Conservation (phyloP, 306 rosid species). For the Acacia confusa region DNA sequence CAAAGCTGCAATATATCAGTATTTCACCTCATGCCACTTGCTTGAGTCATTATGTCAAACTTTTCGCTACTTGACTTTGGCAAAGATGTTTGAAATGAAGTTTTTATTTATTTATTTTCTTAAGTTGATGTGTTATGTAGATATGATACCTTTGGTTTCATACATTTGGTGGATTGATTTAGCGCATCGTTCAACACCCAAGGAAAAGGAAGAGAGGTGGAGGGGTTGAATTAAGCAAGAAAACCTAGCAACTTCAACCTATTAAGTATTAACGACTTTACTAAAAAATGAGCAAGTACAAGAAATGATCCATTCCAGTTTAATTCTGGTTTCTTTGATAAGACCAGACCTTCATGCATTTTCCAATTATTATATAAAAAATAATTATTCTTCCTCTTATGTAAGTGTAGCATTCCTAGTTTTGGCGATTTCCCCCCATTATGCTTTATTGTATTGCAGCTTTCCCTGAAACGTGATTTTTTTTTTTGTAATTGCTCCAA, state of each 20-base stretch:
- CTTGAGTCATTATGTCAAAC: background rate
- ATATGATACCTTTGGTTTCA: background rate
- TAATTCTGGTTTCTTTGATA: background rate
- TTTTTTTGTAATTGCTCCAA: background rate
- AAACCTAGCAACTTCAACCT: background rate
- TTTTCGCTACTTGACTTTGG: background rate
- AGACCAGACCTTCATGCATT: background rate
- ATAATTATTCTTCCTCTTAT: background rate
- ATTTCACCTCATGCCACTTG: constrained; percentile 6
- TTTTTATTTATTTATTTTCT: background rate
- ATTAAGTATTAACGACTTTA: background rate
- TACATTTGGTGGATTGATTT: background rate
- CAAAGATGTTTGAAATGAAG: background rate
- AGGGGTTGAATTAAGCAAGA: background rate
- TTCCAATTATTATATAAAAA: background rate
- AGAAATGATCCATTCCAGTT: background rate
- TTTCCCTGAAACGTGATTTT: constrained; percentile 8
- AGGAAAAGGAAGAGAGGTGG: background rate
- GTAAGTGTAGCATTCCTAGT: constrained; percentile 5
- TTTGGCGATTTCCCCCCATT: background rate
- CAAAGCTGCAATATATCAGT: background rate
- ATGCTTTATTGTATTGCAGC: constrained; percentile 11
- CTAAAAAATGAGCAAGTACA: background rate
- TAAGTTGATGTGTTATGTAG: background rate
- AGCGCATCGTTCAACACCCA: background rate